phyloP scores from a whole-genome alignment of 768 basidiomycete genomes.

The Lactifluus hygrophoroides region DNA sequence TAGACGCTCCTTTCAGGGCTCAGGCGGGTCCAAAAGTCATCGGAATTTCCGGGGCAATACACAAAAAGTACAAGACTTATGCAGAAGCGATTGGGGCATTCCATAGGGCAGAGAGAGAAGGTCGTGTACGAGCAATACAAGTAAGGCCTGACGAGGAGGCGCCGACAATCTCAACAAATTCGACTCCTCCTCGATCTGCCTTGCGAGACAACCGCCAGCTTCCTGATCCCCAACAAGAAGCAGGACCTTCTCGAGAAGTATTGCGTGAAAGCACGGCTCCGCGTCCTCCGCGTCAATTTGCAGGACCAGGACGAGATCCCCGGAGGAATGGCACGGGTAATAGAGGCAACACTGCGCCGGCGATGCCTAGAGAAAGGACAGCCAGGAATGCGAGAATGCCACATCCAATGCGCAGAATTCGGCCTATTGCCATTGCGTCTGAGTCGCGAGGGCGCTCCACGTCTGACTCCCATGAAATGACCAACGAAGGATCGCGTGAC shows the following conservation, averaged over 20 bases:
- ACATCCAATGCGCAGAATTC: neutral
- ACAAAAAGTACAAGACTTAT: conserved; percentile 7
- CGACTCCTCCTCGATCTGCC: neutral
- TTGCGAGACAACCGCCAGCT: neutral
- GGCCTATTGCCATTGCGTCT: neutral
- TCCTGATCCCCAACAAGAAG: neutral
- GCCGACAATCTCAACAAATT: neutral
- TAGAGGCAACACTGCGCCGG: neutral
- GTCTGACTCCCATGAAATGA: neutral
- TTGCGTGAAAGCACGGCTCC: too few species aligned
- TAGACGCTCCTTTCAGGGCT: neutral
- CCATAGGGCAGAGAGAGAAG: neutral
- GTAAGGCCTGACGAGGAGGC: neutral
- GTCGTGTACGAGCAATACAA: neutral
- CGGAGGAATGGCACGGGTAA: neutral
- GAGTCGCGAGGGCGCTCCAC: neutral
- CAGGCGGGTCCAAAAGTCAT: conserved; percentile 2
- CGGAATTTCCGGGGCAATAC: conserved; percentile 1
- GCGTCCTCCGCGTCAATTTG: too few species aligned
- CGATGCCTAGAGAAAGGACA: neutral
- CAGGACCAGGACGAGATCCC: neutral
- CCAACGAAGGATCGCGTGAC: neutral
- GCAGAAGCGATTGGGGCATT: conserved; percentile 3
- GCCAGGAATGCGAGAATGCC: neutral
- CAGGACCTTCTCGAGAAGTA: neutral